A percentile compares a stretch with the other conserved stretches of the same genome.
Evolutionary conservation across 148 eudicot genomes (phyloP).

Genomic region (Nepenthes mirabilis): DNA sequence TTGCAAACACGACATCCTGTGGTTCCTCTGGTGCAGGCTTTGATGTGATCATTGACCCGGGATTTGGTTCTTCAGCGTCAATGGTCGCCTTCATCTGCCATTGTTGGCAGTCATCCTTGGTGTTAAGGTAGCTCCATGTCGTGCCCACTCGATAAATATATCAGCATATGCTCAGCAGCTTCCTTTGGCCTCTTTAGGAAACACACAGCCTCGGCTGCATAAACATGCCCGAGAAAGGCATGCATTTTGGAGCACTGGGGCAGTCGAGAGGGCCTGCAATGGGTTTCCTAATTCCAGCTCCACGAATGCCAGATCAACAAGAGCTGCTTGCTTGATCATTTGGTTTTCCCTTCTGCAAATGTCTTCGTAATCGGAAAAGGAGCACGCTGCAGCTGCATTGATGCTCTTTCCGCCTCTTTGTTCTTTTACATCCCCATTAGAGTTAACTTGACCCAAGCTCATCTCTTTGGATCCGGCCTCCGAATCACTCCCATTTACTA

Average conservation of each 20-base stretch:
- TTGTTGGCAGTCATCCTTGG: slow-evolving; percentile 53
- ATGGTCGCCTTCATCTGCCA: slow-evolving; percentile 38
- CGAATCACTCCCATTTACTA: slow-evolving; percentile 26
- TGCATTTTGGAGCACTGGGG: slow-evolving; percentile 59
- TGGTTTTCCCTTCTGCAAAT: slow-evolving; percentile 50
- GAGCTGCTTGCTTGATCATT: slow-evolving; percentile 65
- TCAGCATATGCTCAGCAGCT: slow-evolving; percentile 65
- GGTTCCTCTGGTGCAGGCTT: slow-evolving; percentile 18
- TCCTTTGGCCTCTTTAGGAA: slow-evolving; percentile 63
- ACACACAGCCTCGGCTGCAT: slow-evolving; percentile 88
- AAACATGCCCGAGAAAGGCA: slow-evolving; percentile 50
- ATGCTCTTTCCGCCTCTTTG: slow-evolving; percentile 32
- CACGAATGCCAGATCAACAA: slow-evolving; percentile 67
- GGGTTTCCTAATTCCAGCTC: slow-evolving; percentile 73
- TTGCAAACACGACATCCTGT: slow-evolving; percentile 22
- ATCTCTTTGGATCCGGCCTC: slow-evolving; percentile 22
- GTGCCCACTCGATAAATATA: slow-evolving; percentile 40
- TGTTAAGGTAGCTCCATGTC: slow-evolving; percentile 54
- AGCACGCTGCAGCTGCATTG: slow-evolving; percentile 23
- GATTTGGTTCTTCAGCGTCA: slow-evolving; percentile 48
- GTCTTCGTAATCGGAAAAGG: slow-evolving; percentile 42
- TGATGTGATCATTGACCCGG: slow-evolving; percentile 14
- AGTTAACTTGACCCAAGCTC: slow-evolving; percentile 33
- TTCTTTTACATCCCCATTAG: slow-evolving; percentile 73
- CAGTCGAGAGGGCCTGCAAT: slow-evolving; percentile 50